phyloP scores from a whole-genome alignment of 768 basidiomycete species.

The Termitomyces eurrhizus region DNA sequence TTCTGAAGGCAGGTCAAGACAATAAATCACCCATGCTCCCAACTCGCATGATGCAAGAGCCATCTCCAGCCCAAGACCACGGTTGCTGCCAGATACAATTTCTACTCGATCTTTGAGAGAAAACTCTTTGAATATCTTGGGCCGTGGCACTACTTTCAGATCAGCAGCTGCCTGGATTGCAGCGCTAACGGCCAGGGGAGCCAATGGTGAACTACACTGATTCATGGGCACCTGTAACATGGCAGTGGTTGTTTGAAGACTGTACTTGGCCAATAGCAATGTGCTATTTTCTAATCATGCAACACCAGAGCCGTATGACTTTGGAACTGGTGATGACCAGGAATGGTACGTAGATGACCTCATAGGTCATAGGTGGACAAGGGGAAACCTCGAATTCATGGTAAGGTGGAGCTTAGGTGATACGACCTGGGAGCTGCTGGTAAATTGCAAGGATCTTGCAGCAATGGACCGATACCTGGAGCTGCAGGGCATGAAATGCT shows the following conservation, averaged over 20 bases:
- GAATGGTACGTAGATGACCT: no score
- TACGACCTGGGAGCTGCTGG: no score
- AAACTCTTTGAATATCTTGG: slow-evolving; percentile 58
- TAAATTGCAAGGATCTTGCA: no score
- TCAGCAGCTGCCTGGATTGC: slow-evolving; percentile 42
- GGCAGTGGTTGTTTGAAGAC: background rate
- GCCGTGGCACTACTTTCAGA: slow-evolving; percentile 28
- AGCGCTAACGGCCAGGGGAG: slow-evolving; percentile 58
- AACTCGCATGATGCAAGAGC: slow-evolving; percentile 68
- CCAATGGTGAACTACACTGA: slow-evolving; percentile 51
- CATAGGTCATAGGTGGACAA: no score
- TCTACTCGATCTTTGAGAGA: slow-evolving; percentile 53
- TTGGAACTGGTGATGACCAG: no score
- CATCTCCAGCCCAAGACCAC: slow-evolving; percentile 78
- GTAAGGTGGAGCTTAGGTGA: no score
- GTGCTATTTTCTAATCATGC: no score
- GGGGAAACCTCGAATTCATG: no score
- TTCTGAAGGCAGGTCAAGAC: slow-evolving; percentile 52
- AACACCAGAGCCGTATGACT: no score
- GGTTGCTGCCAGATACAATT: slow-evolving; percentile 58
- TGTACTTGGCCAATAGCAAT: no score
- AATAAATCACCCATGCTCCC: slow-evolving; percentile 65
- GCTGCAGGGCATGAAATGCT: no score
- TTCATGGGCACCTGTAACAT: background rate
- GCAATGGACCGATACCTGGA: no score